These are phyloP conservation scores for Epichloe glyceriae DNA, from an alignment of 2,329 filamentous ascomycete genomes.

Conservation along the genomic window DNA sequence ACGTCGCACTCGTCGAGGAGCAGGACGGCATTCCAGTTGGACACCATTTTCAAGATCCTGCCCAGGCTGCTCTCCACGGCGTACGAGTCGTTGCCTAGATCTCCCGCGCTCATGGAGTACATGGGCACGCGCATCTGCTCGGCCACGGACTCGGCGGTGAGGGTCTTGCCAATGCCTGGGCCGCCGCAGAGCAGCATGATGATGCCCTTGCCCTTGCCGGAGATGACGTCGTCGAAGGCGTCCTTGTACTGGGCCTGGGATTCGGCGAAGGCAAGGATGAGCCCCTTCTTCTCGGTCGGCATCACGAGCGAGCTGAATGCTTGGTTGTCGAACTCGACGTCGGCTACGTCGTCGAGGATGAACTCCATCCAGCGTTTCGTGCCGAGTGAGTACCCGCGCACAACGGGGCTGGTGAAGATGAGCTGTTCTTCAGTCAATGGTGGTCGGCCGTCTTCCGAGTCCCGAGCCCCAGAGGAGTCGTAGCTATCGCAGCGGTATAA, in stretches of 20 bases:
- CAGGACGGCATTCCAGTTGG: conserved; percentile 32
- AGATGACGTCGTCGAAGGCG: conserved; percentile 38
- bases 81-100: conserved; percentile 54
- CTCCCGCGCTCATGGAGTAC: conserved; percentile 46
- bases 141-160: conserved; percentile 35
- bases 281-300: conserved; percentile 34
- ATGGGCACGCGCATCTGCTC: conserved; percentile 36
- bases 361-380: conserved; percentile 37
- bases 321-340: conserved; percentile 33
- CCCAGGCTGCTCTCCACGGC: conserved; percentile 49
- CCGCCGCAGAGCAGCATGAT: conserved; percentile 36
- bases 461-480: background rate
- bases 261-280: conserved; percentile 37
- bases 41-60: conserved; percentile 49
- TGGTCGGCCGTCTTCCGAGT: conserved; percentile 10
- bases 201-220: conserved; percentile 37
- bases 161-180: conserved; percentile 37
- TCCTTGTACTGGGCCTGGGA: conserved; percentile 29
- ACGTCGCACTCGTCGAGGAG: conserved; percentile 25
- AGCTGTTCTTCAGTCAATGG: conserved; percentile 26
- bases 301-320: conserved; percentile 38
- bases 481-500: background rate
- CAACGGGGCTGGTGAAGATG: conserved; percentile 25
- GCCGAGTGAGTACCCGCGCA: conserved; percentile 36
- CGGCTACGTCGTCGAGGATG: conserved; percentile 29